phyloP scores from a whole-genome alignment of 805 yeast species.

The Myxozyma sirexii region DNA sequence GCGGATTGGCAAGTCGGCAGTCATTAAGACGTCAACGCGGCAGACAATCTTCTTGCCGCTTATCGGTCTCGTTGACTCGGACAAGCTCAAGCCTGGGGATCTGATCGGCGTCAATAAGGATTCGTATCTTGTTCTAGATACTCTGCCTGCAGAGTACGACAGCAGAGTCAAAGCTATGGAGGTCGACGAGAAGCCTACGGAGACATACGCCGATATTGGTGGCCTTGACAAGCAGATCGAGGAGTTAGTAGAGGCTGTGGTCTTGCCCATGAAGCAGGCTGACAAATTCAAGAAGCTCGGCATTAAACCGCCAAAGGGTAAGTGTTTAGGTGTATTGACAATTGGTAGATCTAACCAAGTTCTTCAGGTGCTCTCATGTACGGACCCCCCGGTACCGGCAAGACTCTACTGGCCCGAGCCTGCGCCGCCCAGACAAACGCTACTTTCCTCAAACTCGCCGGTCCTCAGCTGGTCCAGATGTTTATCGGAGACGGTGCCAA shows the following conservation, averaged over 20 bases:
- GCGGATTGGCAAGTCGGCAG: constrained; percentile 95
- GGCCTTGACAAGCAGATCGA: constrained; percentile 98
- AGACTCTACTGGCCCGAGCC: constrained; percentile 94
- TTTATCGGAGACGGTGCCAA: constrained; percentile 99
- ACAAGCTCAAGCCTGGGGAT: constrained; percentile 92
- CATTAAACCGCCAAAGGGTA: constrained; percentile 94
- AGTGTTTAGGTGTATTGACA: not conserved
- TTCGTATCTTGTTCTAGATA: constrained; percentile 88
- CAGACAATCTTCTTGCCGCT: constrained; percentile 96
- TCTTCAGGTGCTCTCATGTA: constrained; percentile 74
- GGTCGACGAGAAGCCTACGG: constrained; percentile 98
- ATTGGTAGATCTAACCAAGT: not conserved
- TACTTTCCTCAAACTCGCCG: constrained; percentile 92
- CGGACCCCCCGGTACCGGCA: constrained; percentile 99
- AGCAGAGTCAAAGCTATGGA: constrained; percentile 99
- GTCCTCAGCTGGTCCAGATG: constrained; percentile 98
- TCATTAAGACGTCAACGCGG: constrained; percentile 94
- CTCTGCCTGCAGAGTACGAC: constrained; percentile 95
- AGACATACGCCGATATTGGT: constrained; percentile 95
- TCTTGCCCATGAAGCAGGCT: constrained; percentile 96
- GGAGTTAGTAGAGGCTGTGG: constrained; percentile 97
- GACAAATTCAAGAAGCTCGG: constrained; percentile 94
- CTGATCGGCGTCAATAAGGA: constrained; percentile 97
- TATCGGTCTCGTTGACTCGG: constrained; percentile 92
- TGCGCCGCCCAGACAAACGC: constrained; percentile 99